Evolutionary conservation across 495 filamentous ascomycete genomes (phyloP).

Genomic region (Penicillium nucicola): DNA sequence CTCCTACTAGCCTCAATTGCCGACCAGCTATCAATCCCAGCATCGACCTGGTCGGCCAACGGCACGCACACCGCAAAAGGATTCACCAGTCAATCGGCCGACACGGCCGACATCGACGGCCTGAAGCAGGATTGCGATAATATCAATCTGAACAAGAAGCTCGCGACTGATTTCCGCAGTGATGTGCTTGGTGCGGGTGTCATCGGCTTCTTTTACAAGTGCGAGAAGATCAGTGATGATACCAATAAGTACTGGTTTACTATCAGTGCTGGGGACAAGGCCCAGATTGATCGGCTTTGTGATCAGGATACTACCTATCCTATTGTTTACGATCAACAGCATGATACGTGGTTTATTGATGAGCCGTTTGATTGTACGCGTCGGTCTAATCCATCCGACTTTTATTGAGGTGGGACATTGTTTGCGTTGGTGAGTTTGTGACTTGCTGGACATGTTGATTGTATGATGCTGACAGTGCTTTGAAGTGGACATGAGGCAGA

Average conservation of each 20-base stretch:
- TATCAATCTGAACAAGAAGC: constrained; percentile 28
- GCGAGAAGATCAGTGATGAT: constrained; percentile 20
- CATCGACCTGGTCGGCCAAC: constrained; percentile 27
- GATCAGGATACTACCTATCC: constrained; percentile 16
- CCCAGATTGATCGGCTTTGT: constrained; percentile 24
- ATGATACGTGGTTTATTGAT: constrained; percentile 27
- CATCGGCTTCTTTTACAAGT: constrained; percentile 26
- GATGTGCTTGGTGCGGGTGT: constrained; percentile 21
- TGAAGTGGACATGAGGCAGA: not conserved
- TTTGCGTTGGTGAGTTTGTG: not conserved
- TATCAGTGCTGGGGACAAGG: constrained; percentile 16
- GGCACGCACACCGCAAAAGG: constrained; percentile 27
- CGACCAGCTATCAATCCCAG: constrained; percentile 17
- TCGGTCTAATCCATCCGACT: constrained; percentile 13
- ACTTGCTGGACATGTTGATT: not conserved
- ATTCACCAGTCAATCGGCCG: constrained; percentile 17
- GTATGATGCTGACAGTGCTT: not conserved
- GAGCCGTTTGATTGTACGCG: constrained; percentile 27
- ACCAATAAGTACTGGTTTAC: constrained; percentile 30
- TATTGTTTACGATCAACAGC: constrained; percentile 23
- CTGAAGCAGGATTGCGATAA: constrained; percentile 26
- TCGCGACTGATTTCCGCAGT: constrained; percentile 25
- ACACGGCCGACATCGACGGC: constrained; percentile 10
- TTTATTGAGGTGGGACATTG: not conserved
- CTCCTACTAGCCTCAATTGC: constrained; percentile 15